Conservation (phyloP, 164 flowering plant species). For the Euptelea pleiosperma region DNA sequence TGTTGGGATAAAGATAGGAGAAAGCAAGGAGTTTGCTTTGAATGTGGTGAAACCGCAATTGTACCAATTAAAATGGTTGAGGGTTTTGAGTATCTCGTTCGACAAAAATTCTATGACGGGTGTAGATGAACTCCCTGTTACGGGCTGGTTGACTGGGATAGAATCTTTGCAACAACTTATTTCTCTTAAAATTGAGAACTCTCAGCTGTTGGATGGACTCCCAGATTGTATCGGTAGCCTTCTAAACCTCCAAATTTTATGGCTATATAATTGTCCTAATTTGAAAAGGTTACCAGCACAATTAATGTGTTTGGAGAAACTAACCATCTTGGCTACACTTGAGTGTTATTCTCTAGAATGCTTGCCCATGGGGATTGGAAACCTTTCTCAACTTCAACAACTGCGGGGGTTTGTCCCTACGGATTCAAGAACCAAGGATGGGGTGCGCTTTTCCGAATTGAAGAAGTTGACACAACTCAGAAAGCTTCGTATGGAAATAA, state of each 20-base stretch:
- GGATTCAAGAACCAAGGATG: not conserved
- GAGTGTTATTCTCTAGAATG: not conserved
- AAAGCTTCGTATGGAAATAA: not conserved
- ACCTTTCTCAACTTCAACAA: slow-evolving; percentile 3
- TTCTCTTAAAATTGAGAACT: not conserved
- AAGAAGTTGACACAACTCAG: slow-evolving; percentile 7
- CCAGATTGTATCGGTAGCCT: slow-evolving; percentile 4
- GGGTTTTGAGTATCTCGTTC: not conserved
- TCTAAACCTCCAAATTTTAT: not conserved
- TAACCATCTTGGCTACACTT: not conserved
- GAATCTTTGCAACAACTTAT: not conserved
- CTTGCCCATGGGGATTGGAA: not conserved
- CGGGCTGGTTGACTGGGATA: not conserved
- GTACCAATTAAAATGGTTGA: slow-evolving; percentile 2
- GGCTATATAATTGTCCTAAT: not conserved
- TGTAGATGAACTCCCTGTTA: not conserved
- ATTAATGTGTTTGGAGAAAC: not conserved
- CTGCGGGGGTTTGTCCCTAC: not conserved
- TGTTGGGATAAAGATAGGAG: not conserved
- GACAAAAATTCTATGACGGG: not conserved
- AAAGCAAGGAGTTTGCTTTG: not conserved
- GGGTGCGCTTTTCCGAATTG: not conserved
- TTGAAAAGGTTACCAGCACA: slow-evolving; percentile 4
- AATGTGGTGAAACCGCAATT: not conserved
- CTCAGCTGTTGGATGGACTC: not conserved